A percentile compares a stretch with the other conserved stretches of the same genome.
Evolutionary conservation across 2,329 filamentous ascomycete species (phyloP).

Genomic region (Pyricularia pennisetigena): DNA sequence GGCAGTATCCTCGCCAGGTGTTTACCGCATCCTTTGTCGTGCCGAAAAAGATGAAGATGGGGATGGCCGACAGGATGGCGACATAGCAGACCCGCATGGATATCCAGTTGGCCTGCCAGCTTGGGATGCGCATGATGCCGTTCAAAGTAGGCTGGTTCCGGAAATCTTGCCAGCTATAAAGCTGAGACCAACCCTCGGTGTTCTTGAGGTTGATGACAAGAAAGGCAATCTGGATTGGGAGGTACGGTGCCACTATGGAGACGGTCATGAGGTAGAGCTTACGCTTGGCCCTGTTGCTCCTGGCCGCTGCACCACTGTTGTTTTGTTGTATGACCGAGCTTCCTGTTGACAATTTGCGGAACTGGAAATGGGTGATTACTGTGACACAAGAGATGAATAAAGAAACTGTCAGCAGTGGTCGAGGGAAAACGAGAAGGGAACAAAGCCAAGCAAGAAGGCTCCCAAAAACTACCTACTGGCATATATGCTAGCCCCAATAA

Average conservation of each 20-base stretch:
- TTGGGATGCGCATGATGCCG: slow-evolving; percentile 34
- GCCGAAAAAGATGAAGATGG: slow-evolving; percentile 45
- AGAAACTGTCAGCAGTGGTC: not conserved
- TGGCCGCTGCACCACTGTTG: slow-evolving; percentile 28
- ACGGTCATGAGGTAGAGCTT: slow-evolving; percentile 47
- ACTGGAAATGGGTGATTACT: slow-evolving; percentile 16
- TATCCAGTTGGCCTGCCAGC: slow-evolving; percentile 25
- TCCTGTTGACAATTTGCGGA: slow-evolving; percentile 31
- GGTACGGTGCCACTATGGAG: slow-evolving; percentile 39
- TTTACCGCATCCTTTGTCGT: slow-evolving; percentile 43
- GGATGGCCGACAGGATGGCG: slow-evolving; percentile 32
- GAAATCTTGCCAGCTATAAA: slow-evolving; percentile 31
- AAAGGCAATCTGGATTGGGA: slow-evolving; percentile 35
- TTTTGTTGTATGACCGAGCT: slow-evolving; percentile 23
- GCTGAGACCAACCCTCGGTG: slow-evolving; percentile 17
- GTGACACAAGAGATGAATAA: slow-evolving; percentile 13
- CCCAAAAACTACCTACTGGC: slow-evolving; percentile 10
- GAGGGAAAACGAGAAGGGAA: not conserved
- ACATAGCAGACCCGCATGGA: slow-evolving; percentile 39
- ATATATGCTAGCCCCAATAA: slow-evolving; percentile 32
- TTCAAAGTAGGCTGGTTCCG: slow-evolving; percentile 34
- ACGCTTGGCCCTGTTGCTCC: slow-evolving; percentile 36
- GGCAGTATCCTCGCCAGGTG: slow-evolving; percentile 30
- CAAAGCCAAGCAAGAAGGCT: not conserved
- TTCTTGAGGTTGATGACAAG: slow-evolving; percentile 28